Evolutionary conservation across 495 filamentous ascomycete species (phyloP).

Genomic region (Schizothecium vesticola): DNA sequence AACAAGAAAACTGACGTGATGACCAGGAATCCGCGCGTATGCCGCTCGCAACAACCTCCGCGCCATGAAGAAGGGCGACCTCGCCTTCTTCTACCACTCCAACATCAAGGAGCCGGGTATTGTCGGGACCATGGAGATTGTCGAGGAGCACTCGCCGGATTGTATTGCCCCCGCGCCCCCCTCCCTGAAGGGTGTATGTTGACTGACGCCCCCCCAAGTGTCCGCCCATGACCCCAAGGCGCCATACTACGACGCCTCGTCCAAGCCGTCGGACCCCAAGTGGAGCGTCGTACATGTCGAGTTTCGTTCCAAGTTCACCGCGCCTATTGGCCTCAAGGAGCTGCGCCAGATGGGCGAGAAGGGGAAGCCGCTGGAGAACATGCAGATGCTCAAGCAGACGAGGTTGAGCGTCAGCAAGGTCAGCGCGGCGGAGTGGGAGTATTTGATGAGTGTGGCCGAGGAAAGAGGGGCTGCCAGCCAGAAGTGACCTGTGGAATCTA

Average conservation of each 20-base stretch:
- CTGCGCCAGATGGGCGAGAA: slow-evolving; percentile 57
- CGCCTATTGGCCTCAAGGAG: slow-evolving; percentile 65
- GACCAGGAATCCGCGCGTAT: slow-evolving; percentile 44
- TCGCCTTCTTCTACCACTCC: slow-evolving; percentile 97
- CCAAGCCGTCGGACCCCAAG: slow-evolving; percentile 66
- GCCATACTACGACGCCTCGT: slow-evolving; percentile 79
- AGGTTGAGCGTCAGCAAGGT: slow-evolving; percentile 83
- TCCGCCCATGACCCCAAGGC: slow-evolving; percentile 70
- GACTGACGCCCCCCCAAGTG: slow-evolving; percentile 43
- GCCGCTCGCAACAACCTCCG: slow-evolving; percentile 79
- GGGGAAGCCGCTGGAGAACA: slow-evolving; percentile 63
- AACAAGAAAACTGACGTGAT: slow-evolving; percentile 15
- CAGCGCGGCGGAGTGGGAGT: slow-evolving; percentile 68
- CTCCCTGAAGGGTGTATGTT: background rate
- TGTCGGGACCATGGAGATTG: slow-evolving; percentile 90
- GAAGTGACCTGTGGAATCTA: background rate
- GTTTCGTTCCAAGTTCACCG: slow-evolving; percentile 74
- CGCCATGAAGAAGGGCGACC: slow-evolving; percentile 83
- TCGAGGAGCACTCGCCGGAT: slow-evolving; percentile 73
- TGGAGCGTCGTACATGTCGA: slow-evolving; percentile 88
- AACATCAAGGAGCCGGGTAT: slow-evolving; percentile 88
- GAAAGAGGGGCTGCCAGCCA: slow-evolving; percentile 19
- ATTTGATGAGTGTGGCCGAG: slow-evolving; percentile 56
- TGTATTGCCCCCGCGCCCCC: slow-evolving; percentile 54
- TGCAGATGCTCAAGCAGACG: slow-evolving; percentile 75